Evolutionary conservation across 225 moss, liverwort and hornwort species (phyloP).

Genomic region (Lunularia cruciata): DNA sequence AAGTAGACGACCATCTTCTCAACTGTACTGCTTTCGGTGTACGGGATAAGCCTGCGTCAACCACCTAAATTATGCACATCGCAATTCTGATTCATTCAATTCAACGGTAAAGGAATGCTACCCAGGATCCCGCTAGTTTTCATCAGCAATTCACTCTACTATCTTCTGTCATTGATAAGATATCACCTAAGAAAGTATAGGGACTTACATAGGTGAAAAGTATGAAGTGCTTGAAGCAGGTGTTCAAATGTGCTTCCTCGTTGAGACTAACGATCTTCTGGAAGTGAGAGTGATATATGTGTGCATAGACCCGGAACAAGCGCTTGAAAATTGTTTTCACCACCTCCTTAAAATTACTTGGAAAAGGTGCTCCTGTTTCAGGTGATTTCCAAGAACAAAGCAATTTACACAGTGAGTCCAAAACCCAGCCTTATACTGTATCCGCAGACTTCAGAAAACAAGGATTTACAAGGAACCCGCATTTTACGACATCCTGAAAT

Average conservation of each 20-base stretch:
- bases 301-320: constrained; percentile 94
- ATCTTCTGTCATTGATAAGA: not conserved
- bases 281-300: constrained; percentile 98
- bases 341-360: constrained; percentile 88
- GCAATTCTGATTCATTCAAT: too few relatives aligned
- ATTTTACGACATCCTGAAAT: too few relatives aligned
- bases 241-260: constrained; percentile 97
- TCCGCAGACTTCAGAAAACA: too few relatives aligned
- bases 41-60: too few relatives aligned
- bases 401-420: too few relatives aligned
- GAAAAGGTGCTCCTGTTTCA: constrained; percentile 82
- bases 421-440: too few relatives aligned
- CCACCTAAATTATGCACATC: too few relatives aligned
- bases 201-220: constrained; percentile 83
- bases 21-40: too few relatives aligned
- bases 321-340: constrained; percentile 98
- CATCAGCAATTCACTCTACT: too few relatives aligned
- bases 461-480: not conserved
- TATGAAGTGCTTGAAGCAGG: constrained; percentile 99
- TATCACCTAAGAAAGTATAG: not conserved
- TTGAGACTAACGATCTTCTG: constrained; percentile 98
- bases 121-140: too few relatives aligned
- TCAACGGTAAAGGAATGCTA: too few relatives aligned
- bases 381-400: too few relatives aligned
- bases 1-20: not conserved